These are phyloP conservation scores for Pyrrhoderma noxium DNA, from an alignment of 1,284 basidiomycete genomes.

Conservation along the genomic window DNA sequence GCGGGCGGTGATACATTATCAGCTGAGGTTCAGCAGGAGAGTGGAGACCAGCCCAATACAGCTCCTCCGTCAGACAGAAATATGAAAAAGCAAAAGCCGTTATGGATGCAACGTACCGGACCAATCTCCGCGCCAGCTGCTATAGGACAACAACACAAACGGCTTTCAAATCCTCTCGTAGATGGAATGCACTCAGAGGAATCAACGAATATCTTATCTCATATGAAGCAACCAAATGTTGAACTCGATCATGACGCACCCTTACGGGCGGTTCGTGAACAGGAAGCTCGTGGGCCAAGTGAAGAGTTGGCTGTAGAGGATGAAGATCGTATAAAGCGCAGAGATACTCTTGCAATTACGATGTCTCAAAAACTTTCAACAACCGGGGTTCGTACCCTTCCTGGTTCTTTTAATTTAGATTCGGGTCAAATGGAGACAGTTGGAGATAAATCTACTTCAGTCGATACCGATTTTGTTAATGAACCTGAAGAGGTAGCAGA, in stretches of 20 bases:
- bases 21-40: no score
- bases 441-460: neutral
- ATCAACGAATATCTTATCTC: neutral
- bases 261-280: slow-evolving; percentile 7
- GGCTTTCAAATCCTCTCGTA: slow-evolving; percentile 24
- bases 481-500: neutral
- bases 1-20: neutral
- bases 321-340: slow-evolving; percentile 13
- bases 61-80: neutral
- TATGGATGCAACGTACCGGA: neutral
- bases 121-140: slow-evolving; percentile 45
- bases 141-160: slow-evolving; percentile 33
- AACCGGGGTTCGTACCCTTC: no score
- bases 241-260: slow-evolving; percentile 13
- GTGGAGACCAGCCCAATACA: neutral
- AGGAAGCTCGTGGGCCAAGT: slow-evolving; percentile 1
- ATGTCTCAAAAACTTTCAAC: no score
- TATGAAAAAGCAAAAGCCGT: neutral
- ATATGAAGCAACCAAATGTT: neutral
- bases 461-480: neutral
- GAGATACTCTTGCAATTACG: slow-evolving; percentile 5
- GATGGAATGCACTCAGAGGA: neutral
- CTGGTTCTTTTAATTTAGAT: neutral
- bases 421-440: neutral
- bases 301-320: slow-evolving; percentile 5